Evolutionary conservation across 352 stramenopile genomes (phyloP), one percentile per base, ranked within the genome.

Genomic region (Phytophthora idaei): DNA sequence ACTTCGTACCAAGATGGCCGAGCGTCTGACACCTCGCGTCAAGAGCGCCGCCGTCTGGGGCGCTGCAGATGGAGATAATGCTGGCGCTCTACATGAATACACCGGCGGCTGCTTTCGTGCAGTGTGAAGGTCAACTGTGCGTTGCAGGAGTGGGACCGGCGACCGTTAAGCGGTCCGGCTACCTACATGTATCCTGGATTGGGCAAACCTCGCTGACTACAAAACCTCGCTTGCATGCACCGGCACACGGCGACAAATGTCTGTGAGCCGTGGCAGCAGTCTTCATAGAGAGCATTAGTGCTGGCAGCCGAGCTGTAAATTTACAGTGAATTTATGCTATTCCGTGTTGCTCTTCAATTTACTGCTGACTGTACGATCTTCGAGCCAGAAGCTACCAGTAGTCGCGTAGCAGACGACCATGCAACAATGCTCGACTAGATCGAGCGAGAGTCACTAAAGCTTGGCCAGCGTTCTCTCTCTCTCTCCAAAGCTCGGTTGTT

Each of bases 131-230:
- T 39, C 17, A 37, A 46, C 10, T 39, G 48, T 17, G 32, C 25
- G 25, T 21, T 55, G 12, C 44, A 57, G 57, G 50, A 67, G 64
- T 72, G 64, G 64, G 58, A 71, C 50, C 50, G 45, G 34, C 42
- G 57, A 15, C 48, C 28, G 53, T 63, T 59, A 64, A 64, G 54
- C 45, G 45, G 28, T 47, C 57, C 32, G 58, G 64, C 53, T 72
- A 27, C 14, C 21, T 59, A 45, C 12, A 41, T 47, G 15, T 25
- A 31, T 5, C 32, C 36, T 32, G 9, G 58, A 68, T 64, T 72
- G 44, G 42, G 36, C 51, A 67, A 68, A 29, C 64, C 0, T 2
- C 11, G 25, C 21, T 72, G 64, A 66, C 49, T 64, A 72, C 64
- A 57, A 46, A 62, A 59, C 58, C 6, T 5, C 25, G 15, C 6